Evolutionary conservation across 108 stramenopile species (phyloP).

Genomic region (Cyclotella kingstonii): DNA sequence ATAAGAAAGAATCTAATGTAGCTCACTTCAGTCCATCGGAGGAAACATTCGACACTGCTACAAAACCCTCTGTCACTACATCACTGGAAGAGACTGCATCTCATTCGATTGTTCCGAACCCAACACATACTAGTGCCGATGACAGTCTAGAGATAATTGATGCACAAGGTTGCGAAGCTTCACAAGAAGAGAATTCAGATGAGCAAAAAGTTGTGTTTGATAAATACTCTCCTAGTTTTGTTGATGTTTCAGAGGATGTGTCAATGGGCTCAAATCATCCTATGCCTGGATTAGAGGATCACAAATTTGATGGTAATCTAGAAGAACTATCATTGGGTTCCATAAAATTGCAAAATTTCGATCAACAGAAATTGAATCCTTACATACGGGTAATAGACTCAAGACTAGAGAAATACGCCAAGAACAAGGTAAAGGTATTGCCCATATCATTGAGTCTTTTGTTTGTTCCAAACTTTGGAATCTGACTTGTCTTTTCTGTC

Average conservation of each 20-base stretch:
- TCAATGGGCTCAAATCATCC: too few relatives aligned
- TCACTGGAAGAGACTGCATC: conserved; percentile 10
- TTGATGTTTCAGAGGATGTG: too few relatives aligned
- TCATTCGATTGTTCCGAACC: conserved; percentile 3
- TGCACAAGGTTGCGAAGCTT: not conserved
- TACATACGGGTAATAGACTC: not conserved
- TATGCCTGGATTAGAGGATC: too few relatives aligned
- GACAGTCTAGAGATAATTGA: conserved; percentile 10
- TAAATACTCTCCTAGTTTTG: too few relatives aligned
- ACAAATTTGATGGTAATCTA: too few relatives aligned
- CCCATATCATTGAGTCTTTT: not conserved
- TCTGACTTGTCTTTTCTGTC: not conserved
- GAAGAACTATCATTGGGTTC: too few relatives aligned
- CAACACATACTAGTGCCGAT: conserved; percentile 5
- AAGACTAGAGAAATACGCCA: conserved; percentile 29
- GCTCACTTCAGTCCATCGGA: conserved; percentile 5
- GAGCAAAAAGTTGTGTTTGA: too few relatives aligned
- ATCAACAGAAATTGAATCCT: not conserved
- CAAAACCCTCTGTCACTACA: not conserved
- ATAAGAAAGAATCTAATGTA: not conserved
- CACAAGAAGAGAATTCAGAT: conserved; percentile 14
- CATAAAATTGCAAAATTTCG: too few relatives aligned
- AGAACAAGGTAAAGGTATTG: conserved; percentile 23
- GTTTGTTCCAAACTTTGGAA: not conserved
- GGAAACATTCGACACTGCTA: conserved; percentile 4